phyloP scores from a whole-genome alignment of 768 basidiomycete genomes.

The Termitomyces sp. region DNA sequence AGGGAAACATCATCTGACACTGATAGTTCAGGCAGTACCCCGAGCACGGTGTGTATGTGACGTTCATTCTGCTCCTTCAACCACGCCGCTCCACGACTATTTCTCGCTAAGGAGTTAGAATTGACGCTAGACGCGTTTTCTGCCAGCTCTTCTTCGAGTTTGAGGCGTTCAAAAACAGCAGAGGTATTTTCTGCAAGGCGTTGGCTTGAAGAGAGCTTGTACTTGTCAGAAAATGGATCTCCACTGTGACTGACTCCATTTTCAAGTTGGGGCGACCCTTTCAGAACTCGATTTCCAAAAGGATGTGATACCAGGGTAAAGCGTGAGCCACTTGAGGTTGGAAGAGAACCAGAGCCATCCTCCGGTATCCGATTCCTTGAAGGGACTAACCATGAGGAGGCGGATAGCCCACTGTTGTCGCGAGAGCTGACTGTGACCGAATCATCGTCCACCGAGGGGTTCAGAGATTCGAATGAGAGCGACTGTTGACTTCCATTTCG shows the following conservation, averaged over 20 bases:
- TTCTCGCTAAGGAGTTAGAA: slow-evolving; percentile 43
- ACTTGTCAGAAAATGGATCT: slow-evolving; percentile 26
- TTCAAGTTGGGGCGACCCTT: not conserved
- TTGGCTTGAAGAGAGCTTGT: slow-evolving; percentile 21
- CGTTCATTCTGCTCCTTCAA: slow-evolving; percentile 77
- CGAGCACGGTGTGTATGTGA: slow-evolving; percentile 57
- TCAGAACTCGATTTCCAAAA: not conserved
- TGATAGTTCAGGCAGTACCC: slow-evolving; percentile 54
- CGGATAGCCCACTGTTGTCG: slow-evolving; percentile 40
- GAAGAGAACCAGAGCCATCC: not conserved
- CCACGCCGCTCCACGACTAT: slow-evolving; percentile 77
- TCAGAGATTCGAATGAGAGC: slow-evolving; percentile 45
- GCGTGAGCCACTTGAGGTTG: slow-evolving; percentile 3
- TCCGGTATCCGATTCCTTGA: not conserved
- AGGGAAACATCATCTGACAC: slow-evolving; percentile 48
- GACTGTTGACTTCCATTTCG: slow-evolving; percentile 58
- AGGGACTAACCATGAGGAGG: not conserved
- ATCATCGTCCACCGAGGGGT: slow-evolving; percentile 59
- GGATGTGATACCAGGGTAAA: slow-evolving; percentile 12
- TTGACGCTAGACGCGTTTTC: slow-evolving; percentile 40
- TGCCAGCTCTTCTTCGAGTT: slow-evolving; percentile 36
- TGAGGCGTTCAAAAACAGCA: slow-evolving; percentile 55
- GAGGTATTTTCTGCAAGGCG: slow-evolving; percentile 38
- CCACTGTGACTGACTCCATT: not conserved
- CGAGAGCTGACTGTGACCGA: slow-evolving; percentile 73